A percentile compares a stretch with the other conserved stretches of the same genome.
Conservation (phyloP, 176 grass and related monocot species). For the Poa annua region DNA sequence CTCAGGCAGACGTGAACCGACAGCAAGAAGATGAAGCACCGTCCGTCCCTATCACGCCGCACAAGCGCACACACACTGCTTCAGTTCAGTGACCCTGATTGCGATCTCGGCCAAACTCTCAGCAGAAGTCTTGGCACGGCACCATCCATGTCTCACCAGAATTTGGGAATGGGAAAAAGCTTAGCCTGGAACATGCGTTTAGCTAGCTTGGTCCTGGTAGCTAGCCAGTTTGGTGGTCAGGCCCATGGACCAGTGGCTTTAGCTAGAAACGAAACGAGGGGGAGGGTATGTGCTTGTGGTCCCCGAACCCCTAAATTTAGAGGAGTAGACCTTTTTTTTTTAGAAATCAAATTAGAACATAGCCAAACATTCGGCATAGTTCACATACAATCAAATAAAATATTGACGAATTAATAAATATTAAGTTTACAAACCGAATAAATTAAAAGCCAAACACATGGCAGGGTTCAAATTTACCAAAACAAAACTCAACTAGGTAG, state of each 20-base stretch:
- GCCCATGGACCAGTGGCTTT: conserved; percentile 19
- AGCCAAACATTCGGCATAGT: too few relatives aligned
- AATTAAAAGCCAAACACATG: too few relatives aligned
- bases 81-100: neutral
- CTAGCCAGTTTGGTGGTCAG: conserved; percentile 18
- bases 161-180: neutral
- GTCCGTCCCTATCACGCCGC: conserved; percentile 17
- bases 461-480: too few relatives aligned
- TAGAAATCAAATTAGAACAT: too few relatives aligned
- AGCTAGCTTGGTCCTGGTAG: neutral
- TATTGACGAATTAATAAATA: too few relatives aligned
- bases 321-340: too few relatives aligned
- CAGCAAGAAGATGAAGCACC: neutral
- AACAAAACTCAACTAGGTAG: too few relatives aligned
- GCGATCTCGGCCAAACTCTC: neutral
- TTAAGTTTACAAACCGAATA: too few relatives aligned
- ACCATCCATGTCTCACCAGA: neutral
- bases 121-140: conserved; percentile 10
- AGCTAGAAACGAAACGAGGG: neutral
- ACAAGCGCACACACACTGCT: conserved; percentile 24
- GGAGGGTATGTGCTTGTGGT: neutral
- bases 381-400: too few relatives aligned
- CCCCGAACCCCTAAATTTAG: too few relatives aligned
- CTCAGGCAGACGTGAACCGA: neutral
- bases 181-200: conserved; percentile 4